These are phyloP conservation scores for Flaveria floridana DNA, from an alignment of 140 eudicot genomes.

Conservation along the genomic window DNA sequence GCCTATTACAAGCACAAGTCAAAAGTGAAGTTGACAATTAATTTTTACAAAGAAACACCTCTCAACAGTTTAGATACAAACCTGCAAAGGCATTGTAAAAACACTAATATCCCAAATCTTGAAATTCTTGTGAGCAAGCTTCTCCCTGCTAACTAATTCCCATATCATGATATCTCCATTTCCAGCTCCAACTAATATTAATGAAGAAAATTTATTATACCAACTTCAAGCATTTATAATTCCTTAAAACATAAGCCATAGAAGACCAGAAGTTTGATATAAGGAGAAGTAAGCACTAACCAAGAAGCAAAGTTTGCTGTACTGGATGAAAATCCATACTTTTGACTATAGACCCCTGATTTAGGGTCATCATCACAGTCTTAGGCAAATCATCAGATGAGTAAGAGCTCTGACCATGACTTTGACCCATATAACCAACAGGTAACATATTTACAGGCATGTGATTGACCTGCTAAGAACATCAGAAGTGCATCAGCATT, in stretches of 20 bases:
- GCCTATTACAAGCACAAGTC: slow-evolving; percentile 42
- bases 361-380: slow-evolving; percentile 58
- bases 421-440: slow-evolving; percentile 54
- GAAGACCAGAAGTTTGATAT: slow-evolving; percentile 14
- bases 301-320: slow-evolving; percentile 71
- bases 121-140: slow-evolving; percentile 56
- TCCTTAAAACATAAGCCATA: slow-evolving; percentile 8
- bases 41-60: neutral
- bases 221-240: slow-evolving; percentile 5
- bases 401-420: slow-evolving; percentile 67
- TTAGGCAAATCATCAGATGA: slow-evolving; percentile 72
- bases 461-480: slow-evolving; percentile 53
- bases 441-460: slow-evolving; percentile 63
- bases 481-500: slow-evolving; percentile 13
- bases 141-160: slow-evolving; percentile 63
- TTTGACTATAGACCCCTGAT: slow-evolving; percentile 75
- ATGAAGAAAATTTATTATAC: slow-evolving; percentile 1
- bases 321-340: slow-evolving; percentile 84
- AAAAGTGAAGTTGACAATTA: slow-evolving; percentile 1
- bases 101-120: slow-evolving; percentile 68
- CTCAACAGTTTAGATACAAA: slow-evolving; percentile 22
- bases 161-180: slow-evolving; percentile 66
- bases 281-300: slow-evolving; percentile 39
- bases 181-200: slow-evolving; percentile 54
- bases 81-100: slow-evolving; percentile 69